phyloP scores from a whole-genome alignment of 257 asterid genomes.

The Primulina tabacum region DNA sequence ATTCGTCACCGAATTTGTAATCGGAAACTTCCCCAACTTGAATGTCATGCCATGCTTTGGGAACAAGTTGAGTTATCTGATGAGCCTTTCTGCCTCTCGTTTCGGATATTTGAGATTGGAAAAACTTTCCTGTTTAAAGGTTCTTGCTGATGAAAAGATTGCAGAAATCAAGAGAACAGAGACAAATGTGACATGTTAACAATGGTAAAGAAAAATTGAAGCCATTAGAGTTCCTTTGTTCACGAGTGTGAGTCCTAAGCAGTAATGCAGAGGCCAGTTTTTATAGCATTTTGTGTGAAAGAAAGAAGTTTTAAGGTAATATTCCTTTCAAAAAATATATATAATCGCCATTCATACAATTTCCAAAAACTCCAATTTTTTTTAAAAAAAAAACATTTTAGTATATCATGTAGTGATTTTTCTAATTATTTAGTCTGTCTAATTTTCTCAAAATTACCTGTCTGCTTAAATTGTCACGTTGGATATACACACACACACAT shows the following conservation, averaged over 20 bases:
- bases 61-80: slow-evolving; percentile 23
- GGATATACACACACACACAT: no score
- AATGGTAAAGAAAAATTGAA: neutral
- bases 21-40: slow-evolving; percentile 1
- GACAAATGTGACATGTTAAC: no score
- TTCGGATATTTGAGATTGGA: neutral
- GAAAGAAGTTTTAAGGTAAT: neutral
- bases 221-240: neutral
- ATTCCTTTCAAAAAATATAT: no score
- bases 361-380: no score
- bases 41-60: slow-evolving; percentile 23
- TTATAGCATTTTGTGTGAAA: neutral
- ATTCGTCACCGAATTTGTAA: neutral
- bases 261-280: neutral
- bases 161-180: no score
- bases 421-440: no score
- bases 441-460: no score
- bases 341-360: no score
- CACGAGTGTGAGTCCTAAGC: neutral
- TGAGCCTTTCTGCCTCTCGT: slow-evolving; percentile 21
- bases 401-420: no score
- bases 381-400: no score
- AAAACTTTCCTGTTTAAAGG: neutral
- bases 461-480: no score
- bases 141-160: neutral